Percentiles rank a stretch among this genome's conserved stretches.
These are phyloP conservation scores for Exserohilum rostratum DNA, from an alignment of 2,329 filamentous ascomycete genomes.

Conservation along the genomic window DNA sequence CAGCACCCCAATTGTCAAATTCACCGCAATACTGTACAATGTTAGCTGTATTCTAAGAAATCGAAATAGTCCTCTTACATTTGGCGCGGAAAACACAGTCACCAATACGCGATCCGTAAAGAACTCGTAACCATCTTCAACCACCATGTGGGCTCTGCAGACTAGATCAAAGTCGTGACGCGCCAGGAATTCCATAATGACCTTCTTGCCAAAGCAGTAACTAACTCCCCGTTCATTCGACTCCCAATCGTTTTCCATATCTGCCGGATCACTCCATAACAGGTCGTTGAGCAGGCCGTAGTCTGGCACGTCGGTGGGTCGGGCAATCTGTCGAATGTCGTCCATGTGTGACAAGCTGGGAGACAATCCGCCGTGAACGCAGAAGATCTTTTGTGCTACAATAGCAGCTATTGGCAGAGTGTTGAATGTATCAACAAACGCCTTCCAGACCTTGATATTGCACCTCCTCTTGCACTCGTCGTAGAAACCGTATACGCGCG, in stretches of 20 bases:
- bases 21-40: slow-evolving; percentile 87
- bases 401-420: slow-evolving; percentile 94
- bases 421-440: slow-evolving; percentile 96
- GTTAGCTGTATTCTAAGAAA: slow-evolving; percentile 20
- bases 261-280: slow-evolving; percentile 95
- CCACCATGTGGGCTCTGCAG: slow-evolving; percentile 97
- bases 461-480: slow-evolving; percentile 99
- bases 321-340: slow-evolving; percentile 93
- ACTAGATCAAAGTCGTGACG: slow-evolving; percentile 97
- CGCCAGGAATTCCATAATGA: slow-evolving; percentile 94
- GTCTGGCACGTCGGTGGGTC: slow-evolving; percentile 95
- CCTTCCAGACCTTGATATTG: slow-evolving; percentile 99
- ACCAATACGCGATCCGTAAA: slow-evolving; percentile 95
- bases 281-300: slow-evolving; percentile 95
- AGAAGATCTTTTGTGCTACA: slow-evolving; percentile 96
- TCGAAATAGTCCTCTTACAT: slow-evolving; percentile 67
- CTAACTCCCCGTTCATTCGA: slow-evolving; percentile 96
- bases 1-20: slow-evolving; percentile 98
- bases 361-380: slow-evolving; percentile 92
- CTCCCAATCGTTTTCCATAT: slow-evolving; percentile 98
- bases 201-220: slow-evolving; percentile 98
- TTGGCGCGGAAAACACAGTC: slow-evolving; percentile 96
- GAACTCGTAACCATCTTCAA: slow-evolving; percentile 98
- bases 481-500: slow-evolving; percentile 99
- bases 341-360: slow-evolving; percentile 96